Evolutionary conservation across 805 yeast genomes (phyloP), one percentile per base, ranked within the genome.

Genomic region (Spathaspora hagerdaliae): DNA sequence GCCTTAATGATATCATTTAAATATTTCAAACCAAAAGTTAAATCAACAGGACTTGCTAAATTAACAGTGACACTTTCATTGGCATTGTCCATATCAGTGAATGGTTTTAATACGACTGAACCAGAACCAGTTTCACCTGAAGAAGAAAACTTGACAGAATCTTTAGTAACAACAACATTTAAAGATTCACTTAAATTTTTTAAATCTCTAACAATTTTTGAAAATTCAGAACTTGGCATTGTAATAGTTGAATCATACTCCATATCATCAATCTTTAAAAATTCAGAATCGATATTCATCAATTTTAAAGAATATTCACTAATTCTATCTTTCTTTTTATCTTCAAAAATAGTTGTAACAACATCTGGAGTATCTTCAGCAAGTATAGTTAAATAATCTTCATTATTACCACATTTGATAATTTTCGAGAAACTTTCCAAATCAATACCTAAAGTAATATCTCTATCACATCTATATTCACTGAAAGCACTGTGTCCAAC

Each of bases 261-360:
- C 82, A 91, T 83, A 57, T 90, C 98, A 57, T 95, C 98, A 63
- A 94, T 87, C 57, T 87, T 84, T 58, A 94, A 79, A 71, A 87
- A 87, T 63, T 94, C 98, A 43, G 96, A 87, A 65, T 94, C 98
- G 55, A 94, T 89, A 62, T 92, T 96, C 96, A 94, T 90, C 63
- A 94, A 79, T 65, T 90, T 90, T 63, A 94, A 78, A 41, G 85
- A 79, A 69, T 87, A 94, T 74, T 92, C 98, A 51, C 96, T 85
- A 51, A 92, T 86, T 63, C 96, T 81, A 61, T 91, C 98, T 68
- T 82, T 88, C 68, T 80, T 81, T 57, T 87, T 81, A 67, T 92
- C 98, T 73, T 94, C 99, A 60, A 94, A 94, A 40, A 87, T 81
- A 53, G 95, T 70, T 54, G 83, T 66, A 38, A 94, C 83, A 48